Conservation (phyloP, 2,329 filamentous ascomycete genomes). For the Sporothrix curviconia region DNA sequence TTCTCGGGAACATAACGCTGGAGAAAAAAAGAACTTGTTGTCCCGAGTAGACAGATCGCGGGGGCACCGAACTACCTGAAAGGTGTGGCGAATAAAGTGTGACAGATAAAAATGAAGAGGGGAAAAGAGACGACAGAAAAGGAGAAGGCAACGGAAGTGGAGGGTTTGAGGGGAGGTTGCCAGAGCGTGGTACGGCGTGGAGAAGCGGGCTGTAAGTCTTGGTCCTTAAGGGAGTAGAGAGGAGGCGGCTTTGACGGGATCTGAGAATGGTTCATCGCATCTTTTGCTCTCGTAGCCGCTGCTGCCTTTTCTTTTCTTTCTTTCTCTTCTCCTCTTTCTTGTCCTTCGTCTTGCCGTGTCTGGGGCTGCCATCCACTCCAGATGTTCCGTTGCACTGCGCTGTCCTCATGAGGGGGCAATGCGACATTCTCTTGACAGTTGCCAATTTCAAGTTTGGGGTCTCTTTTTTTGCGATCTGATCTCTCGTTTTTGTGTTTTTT, state of each 20-base stretch:
- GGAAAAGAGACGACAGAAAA: too few species aligned
- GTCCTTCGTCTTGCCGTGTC: not conserved
- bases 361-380: not conserved
- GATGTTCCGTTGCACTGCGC: not conserved
- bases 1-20: not conserved
- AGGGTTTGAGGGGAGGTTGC: too few species aligned
- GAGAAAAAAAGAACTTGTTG: not conserved
- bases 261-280: constrained; percentile 1
- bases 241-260: not conserved
- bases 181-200: too few species aligned
- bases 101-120: too few species aligned
- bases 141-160: too few species aligned
- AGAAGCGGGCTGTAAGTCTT: too few species aligned
- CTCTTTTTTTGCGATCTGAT: not conserved
- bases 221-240: not conserved
- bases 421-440: not conserved
- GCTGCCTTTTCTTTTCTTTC: not conserved
- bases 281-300: too few species aligned
- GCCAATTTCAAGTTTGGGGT: not conserved
- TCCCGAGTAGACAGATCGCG: not conserved
- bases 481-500: not conserved
- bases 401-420: too few species aligned
- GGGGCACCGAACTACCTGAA: too few species aligned
- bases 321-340: not conserved
- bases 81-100: too few species aligned